A percentile compares a stretch with the other conserved stretches of the same genome.
These are phyloP conservation scores for Rhexocercosporidium sp. DNA, from an alignment of 2,329 filamentous ascomycete genomes.

Conservation along the genomic window DNA sequence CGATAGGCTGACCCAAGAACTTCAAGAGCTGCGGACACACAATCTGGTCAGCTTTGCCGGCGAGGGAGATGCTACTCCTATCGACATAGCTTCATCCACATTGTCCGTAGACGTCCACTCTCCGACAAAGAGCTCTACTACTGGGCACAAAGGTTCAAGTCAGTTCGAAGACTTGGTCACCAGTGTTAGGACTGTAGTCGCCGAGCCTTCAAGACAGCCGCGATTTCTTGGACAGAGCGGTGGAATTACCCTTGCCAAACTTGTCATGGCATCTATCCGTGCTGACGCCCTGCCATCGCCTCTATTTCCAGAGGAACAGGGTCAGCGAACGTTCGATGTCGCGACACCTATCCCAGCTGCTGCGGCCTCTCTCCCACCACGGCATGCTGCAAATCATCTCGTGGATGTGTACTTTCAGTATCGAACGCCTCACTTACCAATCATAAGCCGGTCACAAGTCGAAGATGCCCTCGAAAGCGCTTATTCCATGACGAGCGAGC, in stretches of 20 bases:
- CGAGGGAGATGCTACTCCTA: not conserved
- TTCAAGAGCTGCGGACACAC: conserved; percentile 26
- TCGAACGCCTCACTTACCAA: conserved; percentile 43
- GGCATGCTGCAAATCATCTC: conserved; percentile 43
- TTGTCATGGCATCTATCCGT: conserved; percentile 43
- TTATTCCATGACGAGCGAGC: conserved; percentile 29
- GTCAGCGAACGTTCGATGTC: conserved; percentile 10
- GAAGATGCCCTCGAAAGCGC: conserved; percentile 38
- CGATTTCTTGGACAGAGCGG: conserved; percentile 43
- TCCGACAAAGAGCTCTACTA: not conserved
- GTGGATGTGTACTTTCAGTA: conserved; percentile 44
- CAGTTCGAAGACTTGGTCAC: conserved; percentile 27
- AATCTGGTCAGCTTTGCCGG: not conserved
- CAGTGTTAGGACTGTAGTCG: conserved; percentile 19
- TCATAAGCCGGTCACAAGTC: conserved; percentile 39
- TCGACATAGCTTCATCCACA: not conserved
- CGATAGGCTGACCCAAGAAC: conserved; percentile 26
- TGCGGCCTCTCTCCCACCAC: conserved; percentile 41
- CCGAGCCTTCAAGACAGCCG: conserved; percentile 31
- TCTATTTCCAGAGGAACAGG: conserved; percentile 19
- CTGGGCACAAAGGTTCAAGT: conserved; percentile 5
- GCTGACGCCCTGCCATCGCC: conserved; percentile 7
- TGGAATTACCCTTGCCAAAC: conserved; percentile 43
- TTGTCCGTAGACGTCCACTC: not conserved
- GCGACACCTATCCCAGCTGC: conserved; percentile 15